Base-by-base conservation (phyloP, 306 rosid genomes). In the Hippophae gyantsensis region DNA sequence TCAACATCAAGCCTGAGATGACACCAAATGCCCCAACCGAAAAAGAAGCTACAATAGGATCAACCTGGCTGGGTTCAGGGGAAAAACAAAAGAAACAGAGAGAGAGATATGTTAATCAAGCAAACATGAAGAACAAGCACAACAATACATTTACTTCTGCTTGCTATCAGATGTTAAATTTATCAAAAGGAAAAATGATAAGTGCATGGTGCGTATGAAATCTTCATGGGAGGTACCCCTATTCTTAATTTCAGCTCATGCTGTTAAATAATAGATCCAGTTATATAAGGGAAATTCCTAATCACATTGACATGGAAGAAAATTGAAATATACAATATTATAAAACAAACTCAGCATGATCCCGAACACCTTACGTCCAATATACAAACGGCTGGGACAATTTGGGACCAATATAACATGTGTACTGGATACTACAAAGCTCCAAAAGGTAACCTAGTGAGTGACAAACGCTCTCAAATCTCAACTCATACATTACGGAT, bases 21-120 rank as follows among this genome's bases (percentile, higher is more conserved):
- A 92, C 96, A 8, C 98, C 98, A 10, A 92, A 95, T 7, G 98
- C 93, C 47, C 98, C 98, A 44, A 96, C 98, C 4, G 96, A 85
- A 74, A 92, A 92, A 42, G 98, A 92, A 38, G 98, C 96, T 70
- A 92, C 95, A 56, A 92, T 92, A 41, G 98, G 98, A 63, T 92
- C 96, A 44, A 92, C 98, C 77, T 92, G 96, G 75, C 98, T 92
- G 89, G 62, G 57, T 57, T 51, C 23, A 47, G 57, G 65, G 70
- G 68, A 54, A 38, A 74, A 65, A 54, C 68, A 69, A 52, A 59
- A 13, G 41, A 51, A 67, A 62, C 62, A 25, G 62, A 54, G 65
- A 63, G 18, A 18, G 23, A 18, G 23, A 18, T 18, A 18, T 56
- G 61, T 50, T 47, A 58, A 32, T 41, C 43, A 56, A 68, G 65